Evolutionary conservation across 257 asterid genomes (phyloP).

Genomic region (Eucommia ulmoides): DNA sequence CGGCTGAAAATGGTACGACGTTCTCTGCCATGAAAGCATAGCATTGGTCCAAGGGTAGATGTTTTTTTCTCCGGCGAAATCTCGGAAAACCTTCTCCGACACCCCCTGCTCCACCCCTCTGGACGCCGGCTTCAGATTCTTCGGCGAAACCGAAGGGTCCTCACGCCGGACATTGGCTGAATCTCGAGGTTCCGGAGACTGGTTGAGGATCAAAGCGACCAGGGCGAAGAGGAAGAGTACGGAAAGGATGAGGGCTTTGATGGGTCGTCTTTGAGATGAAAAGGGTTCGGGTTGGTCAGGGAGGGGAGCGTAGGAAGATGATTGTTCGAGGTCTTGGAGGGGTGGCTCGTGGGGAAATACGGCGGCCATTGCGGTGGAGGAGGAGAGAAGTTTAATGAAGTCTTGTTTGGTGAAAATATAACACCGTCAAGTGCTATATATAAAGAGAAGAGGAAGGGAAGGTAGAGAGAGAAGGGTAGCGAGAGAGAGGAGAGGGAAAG

Average conservation of each 20-base stretch:
- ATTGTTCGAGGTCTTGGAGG: too few species aligned
- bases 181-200: constrained; percentile 8
- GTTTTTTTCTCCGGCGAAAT: constrained; percentile 16
- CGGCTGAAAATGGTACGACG: constrained; percentile 71
- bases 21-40: constrained; percentile 78
- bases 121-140: constrained; percentile 19
- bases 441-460: too few species aligned
- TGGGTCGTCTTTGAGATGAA: too few species aligned
- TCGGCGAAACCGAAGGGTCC: constrained; percentile 15
- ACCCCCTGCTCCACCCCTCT: constrained; percentile 65
- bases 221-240: constrained; percentile 20
- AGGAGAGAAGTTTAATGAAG: too few species aligned
- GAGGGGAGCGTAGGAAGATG: too few species aligned
- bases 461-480: too few species aligned
- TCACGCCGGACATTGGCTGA: constrained; percentile 5
- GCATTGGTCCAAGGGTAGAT: constrained; percentile 51
- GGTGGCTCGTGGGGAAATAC: too few species aligned
- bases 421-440: too few species aligned
- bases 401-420: too few species aligned
- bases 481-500: too few species aligned
- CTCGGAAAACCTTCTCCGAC: constrained; percentile 62
- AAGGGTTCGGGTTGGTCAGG: too few species aligned
- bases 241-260: constrained; percentile 25
- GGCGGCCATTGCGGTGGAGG: too few species aligned
- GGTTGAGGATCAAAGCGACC: constrained; percentile 15